Base-by-base conservation (phyloP, 345 rosid species). In the Camelina laxa region DNA sequence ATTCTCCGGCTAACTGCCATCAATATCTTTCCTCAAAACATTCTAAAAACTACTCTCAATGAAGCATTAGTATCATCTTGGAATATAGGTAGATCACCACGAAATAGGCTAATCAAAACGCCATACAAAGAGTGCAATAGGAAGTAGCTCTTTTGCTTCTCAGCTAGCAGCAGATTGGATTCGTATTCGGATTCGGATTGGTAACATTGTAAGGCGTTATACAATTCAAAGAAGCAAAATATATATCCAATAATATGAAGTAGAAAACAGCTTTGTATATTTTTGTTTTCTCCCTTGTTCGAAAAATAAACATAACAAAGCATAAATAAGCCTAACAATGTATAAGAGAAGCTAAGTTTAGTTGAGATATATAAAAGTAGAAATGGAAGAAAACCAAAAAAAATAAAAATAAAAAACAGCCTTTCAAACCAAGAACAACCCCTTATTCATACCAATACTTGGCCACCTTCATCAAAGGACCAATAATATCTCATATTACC, bases 401-500 rank as follows among this genome's bases (percentile, higher is more conserved):
- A 15, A n/a, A n/a, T n/a, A n/a, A n/a, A n/a, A 22, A 27, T 7
- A n/a, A n/a, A 16, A 60, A 33, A 44, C 16, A 69, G 58, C 70
- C 65, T 76, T 47, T 56, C 45, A 17, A 64, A 38, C 17, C 69
- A 70, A 47, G 39, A 76, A 45, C 74, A 69, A 35, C 45, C 68
- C 15, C 63, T 77, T 71, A 71, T 77, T 77, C 62, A 71, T 30
- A 70, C 62, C 70, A 70, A 76, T 76, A 76, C 48, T 47, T 76
- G 80, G 39, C 19, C 67, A 76, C n/a, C 48, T 39, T 69, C 53
- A 69, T 63, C 33, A 63, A 44, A 69, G 38, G 54, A 70, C 72
- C 72, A 76, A 76, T 76, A 76, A 76, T 76, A 70, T 56, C 58
- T 57, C 75, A 76, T 24, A 70, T 70, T 70, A 57, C 49, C n/a